These are phyloP conservation scores for Fraxinus excelsior DNA, from an alignment of 257 asterid species.

Conservation along the genomic window DNA sequence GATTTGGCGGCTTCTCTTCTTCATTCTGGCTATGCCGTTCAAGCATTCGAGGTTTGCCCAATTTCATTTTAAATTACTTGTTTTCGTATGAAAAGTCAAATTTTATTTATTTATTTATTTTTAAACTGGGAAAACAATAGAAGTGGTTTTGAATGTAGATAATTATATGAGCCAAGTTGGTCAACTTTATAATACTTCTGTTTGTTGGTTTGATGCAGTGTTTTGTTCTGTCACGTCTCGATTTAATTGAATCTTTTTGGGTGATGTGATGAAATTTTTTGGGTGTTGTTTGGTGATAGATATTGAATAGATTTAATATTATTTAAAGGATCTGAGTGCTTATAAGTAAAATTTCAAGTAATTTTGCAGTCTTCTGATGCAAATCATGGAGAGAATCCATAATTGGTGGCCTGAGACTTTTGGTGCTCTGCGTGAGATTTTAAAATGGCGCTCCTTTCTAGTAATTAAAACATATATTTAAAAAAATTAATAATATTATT, in stretches of 20 bases:
- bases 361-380: background rate
- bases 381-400: background rate
- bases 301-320: background rate
- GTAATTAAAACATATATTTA: too few relatives aligned
- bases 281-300: background rate
- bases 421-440: too few relatives aligned
- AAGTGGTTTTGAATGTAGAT: background rate
- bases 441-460: too few relatives aligned
- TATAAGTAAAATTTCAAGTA: background rate
- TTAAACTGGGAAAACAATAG: background rate
- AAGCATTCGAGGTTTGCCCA: slow-evolving; percentile 70
- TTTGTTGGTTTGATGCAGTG: background rate
- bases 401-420: too few relatives aligned
- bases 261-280: background rate
- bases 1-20: slow-evolving; percentile 73
- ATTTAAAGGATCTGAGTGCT: background rate
- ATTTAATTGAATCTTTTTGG: background rate
- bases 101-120: background rate
- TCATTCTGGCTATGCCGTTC: slow-evolving; percentile 61
- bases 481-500: too few relatives aligned
- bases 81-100: background rate
- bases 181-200: slow-evolving; percentile 2
- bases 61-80: background rate
- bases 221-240: background rate
- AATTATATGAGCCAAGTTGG: background rate